Evolutionary conservation across 2,329 filamentous ascomycete genomes (phyloP), one percentile per base, ranked within the genome.

Genomic region (Fusarium bulbicola): DNA sequence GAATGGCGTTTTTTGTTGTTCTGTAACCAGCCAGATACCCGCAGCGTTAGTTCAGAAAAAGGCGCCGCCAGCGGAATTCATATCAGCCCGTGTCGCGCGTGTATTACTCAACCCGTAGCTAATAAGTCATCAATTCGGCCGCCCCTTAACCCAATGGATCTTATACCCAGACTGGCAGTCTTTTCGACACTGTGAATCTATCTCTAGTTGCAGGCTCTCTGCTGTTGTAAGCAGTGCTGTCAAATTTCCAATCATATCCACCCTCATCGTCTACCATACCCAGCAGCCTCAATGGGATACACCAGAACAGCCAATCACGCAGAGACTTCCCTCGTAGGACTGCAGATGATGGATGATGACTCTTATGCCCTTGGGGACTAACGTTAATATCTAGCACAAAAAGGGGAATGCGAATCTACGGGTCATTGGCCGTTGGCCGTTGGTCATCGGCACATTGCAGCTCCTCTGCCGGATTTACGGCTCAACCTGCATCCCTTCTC

Each of bases 381-480:
- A 49, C 52, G 43, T 66, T 36, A 50, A 37, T 39, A 39, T 58
- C 42, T 58, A 58, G 54, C 56, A 54, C 30, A 21, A 62, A 64
- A 64, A 50, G 20, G 50, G 36, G 40, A 50, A 53, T 56, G n/a
- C 26, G 18, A 59, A 40, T 50, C 40, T 42, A 28, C 20, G 7
- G 40, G 21, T 49, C 40, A 69, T 64, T 69, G 59, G 66, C 50
- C 50, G 46, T 53, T 69, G 52, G 65, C 49, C 65, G 46, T 64
- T 69, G 52, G 65, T 65, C 59, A 69, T 53, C 59, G 53, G 43
- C 45, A 68, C 59, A 58, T 59, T 60, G 36, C 58, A 63, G 52
- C 46, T 53, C 60, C 43, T 59, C 60, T 72, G 49, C 75, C 75
- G 75, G 75, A 75, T 74, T 77, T 77, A 76, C 75, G 75, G 73